Conservation (phyloP, 441 rosid genomes). For the Biscutella laevigata region DNA sequence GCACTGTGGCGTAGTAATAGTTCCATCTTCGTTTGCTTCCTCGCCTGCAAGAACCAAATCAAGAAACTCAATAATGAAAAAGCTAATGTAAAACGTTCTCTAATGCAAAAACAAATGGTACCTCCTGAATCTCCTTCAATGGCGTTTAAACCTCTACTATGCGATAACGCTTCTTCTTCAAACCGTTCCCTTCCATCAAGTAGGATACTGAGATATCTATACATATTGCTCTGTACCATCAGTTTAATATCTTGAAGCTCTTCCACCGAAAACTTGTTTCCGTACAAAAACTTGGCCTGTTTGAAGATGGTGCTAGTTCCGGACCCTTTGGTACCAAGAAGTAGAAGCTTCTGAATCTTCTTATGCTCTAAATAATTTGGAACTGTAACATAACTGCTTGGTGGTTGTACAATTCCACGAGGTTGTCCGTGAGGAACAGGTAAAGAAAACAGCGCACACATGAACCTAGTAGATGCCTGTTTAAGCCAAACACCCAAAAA, state of each 20-base stretch:
- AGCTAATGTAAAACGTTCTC: not conserved
- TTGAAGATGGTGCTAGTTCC: conserved; percentile 90
- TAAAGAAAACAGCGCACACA: conserved; percentile 66
- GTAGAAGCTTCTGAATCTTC: conserved; percentile 56
- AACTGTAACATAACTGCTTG: conserved; percentile 33
- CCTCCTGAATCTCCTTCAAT: conserved; percentile 50
- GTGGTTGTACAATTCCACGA: conserved; percentile 39
- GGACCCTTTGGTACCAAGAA: conserved; percentile 69
- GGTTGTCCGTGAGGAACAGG: conserved; percentile 66
- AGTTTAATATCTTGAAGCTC: conserved; percentile 88
- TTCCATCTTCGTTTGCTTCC: conserved; percentile 36
- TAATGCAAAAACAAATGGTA: conserved; percentile 15
- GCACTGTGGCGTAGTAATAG: conserved; percentile 26
- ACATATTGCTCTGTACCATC: conserved; percentile 99
- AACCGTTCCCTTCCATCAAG: conserved; percentile 98
- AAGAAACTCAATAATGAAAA: not conserved
- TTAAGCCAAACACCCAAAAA: conserved; percentile 25
- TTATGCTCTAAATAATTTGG: conserved; percentile 63
- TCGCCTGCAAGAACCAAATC: conserved; percentile 39
- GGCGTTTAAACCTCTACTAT: conserved; percentile 31
- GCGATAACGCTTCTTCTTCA: conserved; percentile 79
- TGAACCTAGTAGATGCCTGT: conserved; percentile 75
- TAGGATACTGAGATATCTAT: conserved; percentile 85
- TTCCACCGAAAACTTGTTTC: conserved; percentile 68
- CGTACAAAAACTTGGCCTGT: conserved; percentile 99